Evolutionary conservation across 176 grass and related monocot genomes (phyloP).

Genomic region (Poa annua): DNA sequence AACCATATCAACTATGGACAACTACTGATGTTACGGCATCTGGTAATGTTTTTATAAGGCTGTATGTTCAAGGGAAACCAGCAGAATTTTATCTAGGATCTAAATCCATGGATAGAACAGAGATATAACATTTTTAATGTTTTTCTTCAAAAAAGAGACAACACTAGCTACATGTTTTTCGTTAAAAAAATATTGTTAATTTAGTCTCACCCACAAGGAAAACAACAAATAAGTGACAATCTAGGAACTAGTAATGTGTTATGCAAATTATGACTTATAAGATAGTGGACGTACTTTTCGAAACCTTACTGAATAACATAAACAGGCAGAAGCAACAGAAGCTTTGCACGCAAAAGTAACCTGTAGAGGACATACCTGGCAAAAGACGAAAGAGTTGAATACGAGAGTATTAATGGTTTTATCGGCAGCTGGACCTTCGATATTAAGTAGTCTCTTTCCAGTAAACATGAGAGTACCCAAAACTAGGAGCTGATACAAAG

Average conservation of each 20-base stretch:
- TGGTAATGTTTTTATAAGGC: background rate
- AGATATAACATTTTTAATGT: background rate
- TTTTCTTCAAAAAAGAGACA: background rate
- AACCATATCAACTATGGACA: no score
- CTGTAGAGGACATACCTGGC: constrained; percentile 61
- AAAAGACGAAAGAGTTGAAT: constrained; percentile 96
- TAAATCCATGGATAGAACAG: background rate
- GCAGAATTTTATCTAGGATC: background rate
- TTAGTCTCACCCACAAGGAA: background rate
- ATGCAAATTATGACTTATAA: background rate
- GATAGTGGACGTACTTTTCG: background rate
- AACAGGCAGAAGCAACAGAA: background rate
- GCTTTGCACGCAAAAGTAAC: constrained; percentile 1
- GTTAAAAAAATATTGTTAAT: background rate
- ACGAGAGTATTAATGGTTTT: constrained; percentile 78
- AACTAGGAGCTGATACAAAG: constrained; percentile 78
- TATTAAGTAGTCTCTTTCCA: constrained; percentile 67
- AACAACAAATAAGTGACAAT: background rate
- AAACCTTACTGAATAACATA: background rate
- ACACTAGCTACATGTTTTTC: background rate
- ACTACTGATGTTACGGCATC: background rate
- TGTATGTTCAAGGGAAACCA: background rate
- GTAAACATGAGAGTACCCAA: constrained; percentile 71
- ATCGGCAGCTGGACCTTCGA: constrained; percentile 57
- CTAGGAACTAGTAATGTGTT: background rate